Evolutionary conservation across 495 filamentous ascomycete species (phyloP).

Genomic region (Hapsidospora chrysogenum): DNA sequence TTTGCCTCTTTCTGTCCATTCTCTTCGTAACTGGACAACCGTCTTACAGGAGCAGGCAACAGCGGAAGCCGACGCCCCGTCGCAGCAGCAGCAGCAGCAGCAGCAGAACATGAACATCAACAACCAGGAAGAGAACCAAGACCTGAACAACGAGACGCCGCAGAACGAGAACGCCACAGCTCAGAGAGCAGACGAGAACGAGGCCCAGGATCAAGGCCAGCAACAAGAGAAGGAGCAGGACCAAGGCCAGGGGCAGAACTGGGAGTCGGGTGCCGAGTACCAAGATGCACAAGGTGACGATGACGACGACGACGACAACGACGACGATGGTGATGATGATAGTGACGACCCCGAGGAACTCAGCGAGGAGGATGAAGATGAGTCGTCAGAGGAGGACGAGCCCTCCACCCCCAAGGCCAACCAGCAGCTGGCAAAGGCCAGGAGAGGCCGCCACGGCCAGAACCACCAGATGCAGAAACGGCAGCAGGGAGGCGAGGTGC

Average conservation of each 20-base stretch:
- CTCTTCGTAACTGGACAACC: too few species aligned
- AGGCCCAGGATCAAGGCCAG: background rate
- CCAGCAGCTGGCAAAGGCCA: constrained; percentile 9
- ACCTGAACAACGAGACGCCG: constrained; percentile 6
- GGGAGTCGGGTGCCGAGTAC: background rate
- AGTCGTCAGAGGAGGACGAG: constrained; percentile 2
- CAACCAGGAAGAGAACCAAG: too few species aligned
- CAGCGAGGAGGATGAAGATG: constrained; percentile 2
- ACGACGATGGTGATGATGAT: background rate
- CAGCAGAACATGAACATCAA: constrained; percentile 7
- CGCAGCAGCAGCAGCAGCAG: too few species aligned
- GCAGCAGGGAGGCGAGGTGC: constrained; percentile 8
- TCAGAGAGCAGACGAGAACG: background rate
- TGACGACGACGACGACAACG: constrained; percentile 3
- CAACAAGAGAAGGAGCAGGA: constrained; percentile 1
- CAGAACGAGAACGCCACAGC: constrained; percentile 4
- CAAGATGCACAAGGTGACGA: background rate
- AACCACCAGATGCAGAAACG: constrained; percentile 9
- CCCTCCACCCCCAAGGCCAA: constrained; percentile 12
- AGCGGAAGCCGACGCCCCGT: too few species aligned
- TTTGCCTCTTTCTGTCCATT: too few species aligned
- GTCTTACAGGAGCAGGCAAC: too few species aligned
- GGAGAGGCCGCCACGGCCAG: constrained; percentile 9
- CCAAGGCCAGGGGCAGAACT: background rate
- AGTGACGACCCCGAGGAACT: background rate